Evolutionary conservation across 192 early-diverging fungal species (phyloP).

Genomic region (Backusella parvicylindrica): DNA sequence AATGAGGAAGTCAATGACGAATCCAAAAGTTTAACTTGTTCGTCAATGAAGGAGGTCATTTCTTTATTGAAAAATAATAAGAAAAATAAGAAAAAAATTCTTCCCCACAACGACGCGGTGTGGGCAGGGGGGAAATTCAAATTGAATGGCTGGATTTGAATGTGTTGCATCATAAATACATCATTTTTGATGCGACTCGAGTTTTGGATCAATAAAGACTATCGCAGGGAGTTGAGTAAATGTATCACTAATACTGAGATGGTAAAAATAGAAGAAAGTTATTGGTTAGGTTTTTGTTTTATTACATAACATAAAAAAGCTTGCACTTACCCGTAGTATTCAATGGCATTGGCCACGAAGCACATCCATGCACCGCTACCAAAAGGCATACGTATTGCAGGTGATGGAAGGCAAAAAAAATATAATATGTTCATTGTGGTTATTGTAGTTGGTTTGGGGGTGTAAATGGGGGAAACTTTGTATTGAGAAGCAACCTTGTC

Average conservation of each 20-base stretch:
- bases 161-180: neutral
- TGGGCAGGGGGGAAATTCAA: neutral
- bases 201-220: neutral
- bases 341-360: too few species aligned
- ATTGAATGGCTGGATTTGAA: neutral
- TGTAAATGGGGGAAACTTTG: too few species aligned
- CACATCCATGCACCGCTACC: too few species aligned
- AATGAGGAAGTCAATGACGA: neutral
- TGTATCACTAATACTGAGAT: neutral
- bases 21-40: constrained; percentile 2
- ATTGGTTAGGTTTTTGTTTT: too few species aligned
- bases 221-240: neutral
- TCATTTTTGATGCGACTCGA: neutral
- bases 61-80: neutral
- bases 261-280: too few species aligned
- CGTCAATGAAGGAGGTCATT: neutral
- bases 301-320: too few species aligned
- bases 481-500: too few species aligned
- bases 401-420: too few species aligned
- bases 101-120: neutral
- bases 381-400: too few species aligned
- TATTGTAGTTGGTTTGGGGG: too few species aligned
- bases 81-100: neutral
- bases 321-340: too few species aligned
- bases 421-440: too few species aligned